Conservation (phyloP, 345 rosid species). For the Laguncularia racemosa region DNA sequence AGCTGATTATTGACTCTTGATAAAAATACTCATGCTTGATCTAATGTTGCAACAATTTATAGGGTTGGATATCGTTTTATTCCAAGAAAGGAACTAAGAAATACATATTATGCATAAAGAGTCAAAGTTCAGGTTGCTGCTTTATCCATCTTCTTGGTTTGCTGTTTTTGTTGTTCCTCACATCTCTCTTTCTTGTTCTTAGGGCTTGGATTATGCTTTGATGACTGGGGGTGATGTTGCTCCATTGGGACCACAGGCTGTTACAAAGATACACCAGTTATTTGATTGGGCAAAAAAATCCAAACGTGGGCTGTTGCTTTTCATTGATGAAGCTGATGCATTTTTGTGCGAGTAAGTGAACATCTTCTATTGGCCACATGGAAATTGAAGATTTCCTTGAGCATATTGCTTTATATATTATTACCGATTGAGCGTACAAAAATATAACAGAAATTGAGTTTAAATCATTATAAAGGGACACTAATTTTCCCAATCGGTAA, state of each 20-base stretch:
- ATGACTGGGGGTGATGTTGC: constrained; percentile 99
- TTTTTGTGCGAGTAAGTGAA: constrained; percentile 92
- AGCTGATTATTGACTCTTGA: no score
- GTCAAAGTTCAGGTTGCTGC: background rate
- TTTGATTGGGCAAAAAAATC: constrained; percentile 98
- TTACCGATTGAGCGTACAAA: no score
- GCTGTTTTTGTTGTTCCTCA: constrained; percentile 5
- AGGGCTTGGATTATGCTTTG: constrained; percentile 98
- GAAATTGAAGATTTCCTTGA: background rate
- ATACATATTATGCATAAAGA: background rate
- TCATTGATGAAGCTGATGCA: constrained; percentile 99
- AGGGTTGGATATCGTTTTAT: no score
- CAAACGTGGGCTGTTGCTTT: constrained; percentile 71
- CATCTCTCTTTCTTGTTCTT: constrained; percentile 14
- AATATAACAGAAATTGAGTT: no score
- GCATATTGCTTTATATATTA: no score
- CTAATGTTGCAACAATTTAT: no score
- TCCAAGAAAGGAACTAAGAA: no score
- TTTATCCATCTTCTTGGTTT: background rate
- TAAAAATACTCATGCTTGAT: no score
- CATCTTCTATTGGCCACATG: background rate
- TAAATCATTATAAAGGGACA: no score
- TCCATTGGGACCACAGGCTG: constrained; percentile 97
- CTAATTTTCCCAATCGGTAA: no score
- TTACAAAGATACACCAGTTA: constrained; percentile 92